These are phyloP conservation scores for Adansonia rubrostipa DNA, from an alignment of 441 rosid genomes.

Conservation along the genomic window DNA sequence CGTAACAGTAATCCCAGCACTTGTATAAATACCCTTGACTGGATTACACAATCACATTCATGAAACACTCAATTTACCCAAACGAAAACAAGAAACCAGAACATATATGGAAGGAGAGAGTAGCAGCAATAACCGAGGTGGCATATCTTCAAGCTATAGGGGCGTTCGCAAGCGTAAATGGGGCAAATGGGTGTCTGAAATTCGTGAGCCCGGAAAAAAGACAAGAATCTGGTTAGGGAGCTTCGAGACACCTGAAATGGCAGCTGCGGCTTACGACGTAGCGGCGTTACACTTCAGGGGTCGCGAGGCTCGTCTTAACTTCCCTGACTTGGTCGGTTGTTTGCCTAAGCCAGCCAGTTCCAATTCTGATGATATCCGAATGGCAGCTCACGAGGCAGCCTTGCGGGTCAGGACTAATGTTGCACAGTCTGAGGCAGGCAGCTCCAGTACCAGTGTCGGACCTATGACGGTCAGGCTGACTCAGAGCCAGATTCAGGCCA, in stretches of 20 bases:
- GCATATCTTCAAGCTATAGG: slow-evolving; percentile 30
- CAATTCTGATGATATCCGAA: slow-evolving; percentile 44
- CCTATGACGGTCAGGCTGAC: slow-evolving; percentile 49
- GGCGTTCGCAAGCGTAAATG: slow-evolving; percentile 56
- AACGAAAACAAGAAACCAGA: background rate
- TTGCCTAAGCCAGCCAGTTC: slow-evolving; percentile 47
- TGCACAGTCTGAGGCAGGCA: slow-evolving; percentile 20
- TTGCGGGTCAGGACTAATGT: slow-evolving; percentile 24
- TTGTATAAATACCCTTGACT: slow-evolving; percentile 23
- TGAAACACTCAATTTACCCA: background rate
- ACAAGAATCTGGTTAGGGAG: slow-evolving; percentile 60
- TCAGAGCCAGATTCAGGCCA: slow-evolving; percentile 64
- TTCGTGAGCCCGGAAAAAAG: slow-evolving; percentile 53
- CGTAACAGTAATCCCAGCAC: slow-evolving; percentile 6
- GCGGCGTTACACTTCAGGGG: slow-evolving; percentile 54
- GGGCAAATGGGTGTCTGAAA: slow-evolving; percentile 68
- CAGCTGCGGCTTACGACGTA: slow-evolving; percentile 55
- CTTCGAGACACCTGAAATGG: slow-evolving; percentile 56
- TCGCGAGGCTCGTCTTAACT: slow-evolving; percentile 44
- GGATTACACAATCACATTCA: background rate
- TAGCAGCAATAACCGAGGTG: slow-evolving; percentile 8
- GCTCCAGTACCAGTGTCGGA: background rate
- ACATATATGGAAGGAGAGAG: slow-evolving; percentile 24
- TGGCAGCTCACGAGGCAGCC: slow-evolving; percentile 58
- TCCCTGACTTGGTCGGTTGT: slow-evolving; percentile 37